Conservation (phyloP, 768 basidiomycete genomes). For the Sarcodon aspratus region DNA sequence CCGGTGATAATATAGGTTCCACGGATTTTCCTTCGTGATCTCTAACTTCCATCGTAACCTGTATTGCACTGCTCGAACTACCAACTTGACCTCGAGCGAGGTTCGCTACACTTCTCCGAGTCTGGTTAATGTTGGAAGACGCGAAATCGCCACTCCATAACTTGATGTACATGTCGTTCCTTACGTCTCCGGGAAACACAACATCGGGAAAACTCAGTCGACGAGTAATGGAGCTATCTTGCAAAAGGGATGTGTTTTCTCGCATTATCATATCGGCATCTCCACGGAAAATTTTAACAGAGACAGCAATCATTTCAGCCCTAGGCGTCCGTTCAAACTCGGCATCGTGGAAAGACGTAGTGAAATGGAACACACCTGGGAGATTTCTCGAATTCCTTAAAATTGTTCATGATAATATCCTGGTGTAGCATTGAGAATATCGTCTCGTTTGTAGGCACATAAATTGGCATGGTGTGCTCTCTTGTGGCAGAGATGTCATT, state of each 20-base stretch:
- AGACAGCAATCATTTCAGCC: conserved; percentile 80
- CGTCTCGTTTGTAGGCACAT: conserved; percentile 69
- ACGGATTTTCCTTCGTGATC: conserved; percentile 58
- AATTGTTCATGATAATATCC: conserved; percentile 76
- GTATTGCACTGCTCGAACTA: conserved; percentile 55
- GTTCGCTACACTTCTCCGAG: conserved; percentile 44
- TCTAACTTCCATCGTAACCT: conserved; percentile 85
- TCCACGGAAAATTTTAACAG: conserved; percentile 83
- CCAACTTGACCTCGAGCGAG: conserved; percentile 50
- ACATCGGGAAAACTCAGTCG: conserved; percentile 95
- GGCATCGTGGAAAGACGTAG: neutral
- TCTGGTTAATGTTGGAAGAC: conserved; percentile 33
- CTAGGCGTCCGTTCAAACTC: conserved; percentile 24
- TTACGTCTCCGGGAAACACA: conserved; percentile 83
- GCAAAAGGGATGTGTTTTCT: conserved; percentile 77
- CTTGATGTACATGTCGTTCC: conserved; percentile 94
- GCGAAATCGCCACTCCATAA: conserved; percentile 90
- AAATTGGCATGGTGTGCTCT: conserved; percentile 86
- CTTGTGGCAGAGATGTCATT: conserved; percentile 49
- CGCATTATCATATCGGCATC: conserved; percentile 59
- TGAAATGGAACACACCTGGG: conserved; percentile 40
- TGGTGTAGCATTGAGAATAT: conserved; percentile 92
- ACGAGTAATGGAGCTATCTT: conserved; percentile 70
- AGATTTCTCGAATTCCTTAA: conserved; percentile 75
- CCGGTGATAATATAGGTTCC: conserved; percentile 67